Evolutionary conservation across 352 stramenopile genomes (phyloP).

Genomic region (Phytophthora cajani): DNA sequence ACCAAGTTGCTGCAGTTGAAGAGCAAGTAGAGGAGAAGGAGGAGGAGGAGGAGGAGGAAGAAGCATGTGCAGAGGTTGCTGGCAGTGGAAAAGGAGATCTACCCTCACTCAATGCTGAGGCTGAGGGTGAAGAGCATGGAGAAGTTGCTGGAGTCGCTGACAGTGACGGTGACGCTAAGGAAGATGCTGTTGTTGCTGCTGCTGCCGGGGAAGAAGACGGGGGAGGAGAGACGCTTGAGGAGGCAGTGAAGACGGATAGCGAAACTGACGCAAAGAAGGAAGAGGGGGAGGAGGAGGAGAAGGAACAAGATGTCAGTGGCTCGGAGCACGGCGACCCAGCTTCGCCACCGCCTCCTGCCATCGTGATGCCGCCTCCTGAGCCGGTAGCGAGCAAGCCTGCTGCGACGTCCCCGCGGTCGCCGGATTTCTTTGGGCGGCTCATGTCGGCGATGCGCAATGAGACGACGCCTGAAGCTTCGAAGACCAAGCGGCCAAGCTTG

Average conservation of each 20-base stretch:
- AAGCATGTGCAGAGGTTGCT: not conserved
- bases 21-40: not conserved
- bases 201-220: too few species aligned
- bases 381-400: not conserved
- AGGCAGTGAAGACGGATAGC: not conserved
- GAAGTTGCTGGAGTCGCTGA: not conserved
- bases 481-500: not conserved
- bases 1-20: not conserved
- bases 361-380: not conserved
- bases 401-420: slow-evolving; percentile 2
- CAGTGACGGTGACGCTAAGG: not conserved
- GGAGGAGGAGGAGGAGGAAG: not conserved
- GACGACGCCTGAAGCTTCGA: not conserved
- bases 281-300: not conserved
- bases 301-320: not conserved
- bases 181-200: not conserved
- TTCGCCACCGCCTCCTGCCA: not conserved
- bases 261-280: not conserved
- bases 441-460: slow-evolving; percentile 12
- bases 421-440: slow-evolving; percentile 10
- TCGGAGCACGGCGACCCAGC: not conserved
- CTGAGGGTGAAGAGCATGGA: not conserved
- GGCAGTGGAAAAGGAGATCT: not conserved
- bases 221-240: not conserved
- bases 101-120: not conserved